A percentile compares a stretch with the other conserved stretches of the same genome.
Conservation (phyloP, 1,284 basidiomycete species). For the Tilletia setariae region DNA sequence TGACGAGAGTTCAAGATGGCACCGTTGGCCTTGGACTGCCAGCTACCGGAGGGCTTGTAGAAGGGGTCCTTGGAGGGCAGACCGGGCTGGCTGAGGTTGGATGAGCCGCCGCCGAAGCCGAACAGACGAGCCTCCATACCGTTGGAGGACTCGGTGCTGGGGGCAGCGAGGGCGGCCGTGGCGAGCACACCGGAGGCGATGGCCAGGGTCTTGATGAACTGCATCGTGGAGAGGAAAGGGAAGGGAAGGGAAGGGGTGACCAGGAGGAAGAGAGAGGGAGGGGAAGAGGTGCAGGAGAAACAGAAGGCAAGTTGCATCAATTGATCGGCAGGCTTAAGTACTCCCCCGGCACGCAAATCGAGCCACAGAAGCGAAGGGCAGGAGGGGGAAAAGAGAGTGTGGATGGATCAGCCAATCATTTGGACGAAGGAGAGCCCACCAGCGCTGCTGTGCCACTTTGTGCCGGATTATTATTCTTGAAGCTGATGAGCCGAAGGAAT, state of each 20-base stretch:
- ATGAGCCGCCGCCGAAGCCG: neutral
- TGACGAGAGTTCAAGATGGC: constrained; percentile 1
- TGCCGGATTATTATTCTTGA: no score
- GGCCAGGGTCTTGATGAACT: neutral
- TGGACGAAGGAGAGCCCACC: no score
- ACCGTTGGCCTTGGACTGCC: constrained; percentile 8
- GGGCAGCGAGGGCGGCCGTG: constrained; percentile 6
- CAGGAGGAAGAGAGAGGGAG: neutral
- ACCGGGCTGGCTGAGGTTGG: neutral
- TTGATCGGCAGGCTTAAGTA: no score
- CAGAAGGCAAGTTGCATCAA: neutral
- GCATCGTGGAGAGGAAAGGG: neutral
- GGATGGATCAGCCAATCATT: no score
- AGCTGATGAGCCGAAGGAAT: no score
- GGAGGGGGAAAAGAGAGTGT: no score
- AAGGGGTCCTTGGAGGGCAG: neutral
- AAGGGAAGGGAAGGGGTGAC: neutral
- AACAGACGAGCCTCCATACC: neutral
- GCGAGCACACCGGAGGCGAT: neutral
- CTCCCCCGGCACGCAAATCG: no score
- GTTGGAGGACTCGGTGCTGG: neutral
- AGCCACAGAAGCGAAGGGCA: no score
- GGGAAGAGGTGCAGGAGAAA: neutral
- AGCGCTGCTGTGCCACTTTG: no score
- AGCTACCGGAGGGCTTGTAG: neutral